Percentiles rank a stretch among this genome's conserved stretches.
These are phyloP conservation scores for Schwanniomyces vanrijiae DNA, from an alignment of 805 yeast species.

Conservation along the genomic window DNA sequence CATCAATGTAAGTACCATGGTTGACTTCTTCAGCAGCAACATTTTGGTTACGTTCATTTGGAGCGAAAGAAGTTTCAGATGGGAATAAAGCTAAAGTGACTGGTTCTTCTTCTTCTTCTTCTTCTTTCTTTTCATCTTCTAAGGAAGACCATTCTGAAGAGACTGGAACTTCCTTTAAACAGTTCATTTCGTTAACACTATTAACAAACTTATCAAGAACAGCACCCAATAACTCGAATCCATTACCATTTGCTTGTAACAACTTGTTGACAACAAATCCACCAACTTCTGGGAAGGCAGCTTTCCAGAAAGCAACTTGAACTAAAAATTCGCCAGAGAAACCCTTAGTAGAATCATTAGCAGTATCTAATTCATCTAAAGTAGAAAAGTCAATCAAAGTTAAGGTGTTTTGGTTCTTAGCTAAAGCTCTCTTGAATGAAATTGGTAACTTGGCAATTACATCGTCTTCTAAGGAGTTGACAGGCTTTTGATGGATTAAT, in stretches of 20 bases:
- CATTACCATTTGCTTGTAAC: conserved; percentile 78
- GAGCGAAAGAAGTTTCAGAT: conserved; percentile 61
- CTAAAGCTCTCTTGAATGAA: conserved; percentile 51
- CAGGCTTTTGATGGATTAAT: conserved; percentile 37
- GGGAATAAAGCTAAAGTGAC: conserved; percentile 49
- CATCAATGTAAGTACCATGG: conserved; percentile 41
- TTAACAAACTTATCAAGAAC: conserved; percentile 67
- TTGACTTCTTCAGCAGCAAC: conserved; percentile 40
- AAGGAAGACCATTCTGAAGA: conserved; percentile 32
- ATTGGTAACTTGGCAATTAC: conserved; percentile 53
- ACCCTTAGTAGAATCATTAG: conserved; percentile 61
- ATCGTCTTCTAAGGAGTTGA: conserved; percentile 43
- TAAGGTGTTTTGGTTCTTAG: conserved; percentile 52
- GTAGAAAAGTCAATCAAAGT: conserved; percentile 60
- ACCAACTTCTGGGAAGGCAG: conserved; percentile 59
- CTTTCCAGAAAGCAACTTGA: conserved; percentile 80
- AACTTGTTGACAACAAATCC: conserved; percentile 74
- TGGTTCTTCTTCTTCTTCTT: conserved; percentile 19
- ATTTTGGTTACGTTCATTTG: conserved; percentile 52
- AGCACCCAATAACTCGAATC: conserved; percentile 75
- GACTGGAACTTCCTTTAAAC: conserved; percentile 36
- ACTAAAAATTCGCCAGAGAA: conserved; percentile 71
- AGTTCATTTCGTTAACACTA: conserved; percentile 49
- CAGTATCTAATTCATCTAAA: conserved; percentile 59
- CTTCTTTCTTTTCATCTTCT: conserved; percentile 18